Percentiles rank a stretch among this genome's conserved stretches.
These are phyloP conservation scores for Bjerkandera adusta DNA, from an alignment of 1,284 basidiomycete genomes.

Conservation along the genomic window DNA sequence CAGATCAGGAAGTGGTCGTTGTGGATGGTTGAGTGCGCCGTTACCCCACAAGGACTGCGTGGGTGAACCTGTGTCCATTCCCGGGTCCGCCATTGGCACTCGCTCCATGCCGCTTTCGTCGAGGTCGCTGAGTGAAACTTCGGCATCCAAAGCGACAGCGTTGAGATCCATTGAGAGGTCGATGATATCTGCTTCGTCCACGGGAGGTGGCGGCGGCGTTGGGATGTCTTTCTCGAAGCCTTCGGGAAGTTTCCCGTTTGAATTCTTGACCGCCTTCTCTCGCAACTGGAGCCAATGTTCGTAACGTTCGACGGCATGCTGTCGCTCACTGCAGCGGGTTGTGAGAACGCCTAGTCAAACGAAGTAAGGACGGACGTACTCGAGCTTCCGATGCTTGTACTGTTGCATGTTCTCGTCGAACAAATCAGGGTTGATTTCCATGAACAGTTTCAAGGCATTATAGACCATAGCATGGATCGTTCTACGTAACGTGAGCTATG, in stretches of 20 bases:
- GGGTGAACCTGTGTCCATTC: conserved; percentile 67
- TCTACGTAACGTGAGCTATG: conserved; percentile 39
- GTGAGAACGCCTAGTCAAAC: conserved; percentile 11
- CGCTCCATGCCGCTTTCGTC: conserved; percentile 84
- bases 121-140: conserved; percentile 62
- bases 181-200: conserved; percentile 81
- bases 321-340: conserved; percentile 63
- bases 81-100: conserved; percentile 88
- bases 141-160: conserved; percentile 78
- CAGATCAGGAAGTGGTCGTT: conserved; percentile 65
- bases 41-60: conserved; percentile 1
- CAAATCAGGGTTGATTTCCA: conserved; percentile 97
- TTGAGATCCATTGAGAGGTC: conserved; percentile 87
- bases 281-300: conserved; percentile 84
- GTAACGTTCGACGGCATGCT: conserved; percentile 77
- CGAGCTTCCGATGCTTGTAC: conserved; percentile 85
- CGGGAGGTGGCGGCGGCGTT: conserved; percentile 72
- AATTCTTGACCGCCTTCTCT: conserved; percentile 71
- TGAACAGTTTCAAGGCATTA: conserved; percentile 97
- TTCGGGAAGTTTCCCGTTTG: conserved; percentile 60
- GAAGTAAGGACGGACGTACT: conserved; percentile 50
- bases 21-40: conserved; percentile 12
- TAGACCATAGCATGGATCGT: conserved; percentile 99
- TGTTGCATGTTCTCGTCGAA: conserved; percentile 95
- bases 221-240: conserved; percentile 67